Percentiles rank a stretch among this genome's conserved stretches.
phyloP scores from a whole-genome alignment of 805 yeast species.

The Candida oleophila region DNA sequence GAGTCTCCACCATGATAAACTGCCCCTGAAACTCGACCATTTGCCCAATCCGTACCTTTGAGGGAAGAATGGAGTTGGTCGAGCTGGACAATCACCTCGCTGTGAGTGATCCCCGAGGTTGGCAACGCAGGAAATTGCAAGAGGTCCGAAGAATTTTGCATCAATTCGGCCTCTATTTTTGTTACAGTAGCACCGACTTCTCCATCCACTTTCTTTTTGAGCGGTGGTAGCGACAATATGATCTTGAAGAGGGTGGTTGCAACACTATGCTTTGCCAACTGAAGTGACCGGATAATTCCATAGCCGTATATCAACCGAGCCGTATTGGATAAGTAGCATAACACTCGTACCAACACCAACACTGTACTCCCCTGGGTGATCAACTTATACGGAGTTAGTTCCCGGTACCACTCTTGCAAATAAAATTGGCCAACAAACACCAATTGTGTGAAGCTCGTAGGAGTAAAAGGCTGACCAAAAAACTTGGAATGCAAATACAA shows the following conservation, averaged over 20 bases:
- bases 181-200: slow-evolving; percentile 52
- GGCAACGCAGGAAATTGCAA: slow-evolving; percentile 57
- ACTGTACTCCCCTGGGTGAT: not conserved
- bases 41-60: slow-evolving; percentile 76
- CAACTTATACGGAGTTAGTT: not conserved
- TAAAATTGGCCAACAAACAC: slow-evolving; percentile 8
- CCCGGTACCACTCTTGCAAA: not conserved
- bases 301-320: slow-evolving; percentile 28
- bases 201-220: slow-evolving; percentile 54
- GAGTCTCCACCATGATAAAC: slow-evolving; percentile 95
- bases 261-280: slow-evolving; percentile 12
- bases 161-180: slow-evolving; percentile 55
- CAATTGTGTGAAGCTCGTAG: slow-evolving; percentile 16
- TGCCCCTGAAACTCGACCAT: slow-evolving; percentile 89
- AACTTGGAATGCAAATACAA: slow-evolving; percentile 11
- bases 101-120: slow-evolving; percentile 49
- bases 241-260: slow-evolving; percentile 25
- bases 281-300: slow-evolving; percentile 36
- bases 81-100: slow-evolving; percentile 49
- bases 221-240: slow-evolving; percentile 48
- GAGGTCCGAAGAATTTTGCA: slow-evolving; percentile 50
- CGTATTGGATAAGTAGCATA: slow-evolving; percentile 8
- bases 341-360: not conserved
- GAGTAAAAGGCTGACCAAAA: slow-evolving; percentile 24
- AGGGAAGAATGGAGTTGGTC: slow-evolving; percentile 43